Evolutionary conservation across 1,284 basidiomycete species (phyloP).

Genomic region (Puccinia polysora): DNA sequence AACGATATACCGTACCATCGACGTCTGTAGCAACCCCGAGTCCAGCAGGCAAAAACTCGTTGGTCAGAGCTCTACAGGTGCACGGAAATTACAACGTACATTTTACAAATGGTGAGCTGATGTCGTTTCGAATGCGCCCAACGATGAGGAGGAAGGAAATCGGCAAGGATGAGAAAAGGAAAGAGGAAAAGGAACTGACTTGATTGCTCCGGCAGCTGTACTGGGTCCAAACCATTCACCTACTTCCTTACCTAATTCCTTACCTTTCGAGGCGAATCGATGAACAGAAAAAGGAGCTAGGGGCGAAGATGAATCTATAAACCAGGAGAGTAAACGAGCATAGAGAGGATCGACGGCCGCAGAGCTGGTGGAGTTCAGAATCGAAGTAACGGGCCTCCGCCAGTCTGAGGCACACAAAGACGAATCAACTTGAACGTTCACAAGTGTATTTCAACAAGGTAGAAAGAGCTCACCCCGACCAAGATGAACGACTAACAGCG

Average conservation of each 20-base stretch:
- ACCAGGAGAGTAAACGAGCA: conserved; percentile 85
- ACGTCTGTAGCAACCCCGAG: conserved; percentile 75
- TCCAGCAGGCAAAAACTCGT: conserved; percentile 72
- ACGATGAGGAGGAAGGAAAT: not conserved
- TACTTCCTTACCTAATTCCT: conserved; percentile 80
- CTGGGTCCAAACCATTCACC: conserved; percentile 98
- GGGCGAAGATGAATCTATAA: conserved; percentile 81
- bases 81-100: conserved; percentile 15
- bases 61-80: conserved; percentile 58
- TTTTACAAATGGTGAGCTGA: not conserved
- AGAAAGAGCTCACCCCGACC: conserved; percentile 66
- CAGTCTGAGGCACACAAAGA: conserved; percentile 65
- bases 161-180: too few species aligned
- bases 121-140: not conserved
- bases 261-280: conserved; percentile 88
- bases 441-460: not conserved
- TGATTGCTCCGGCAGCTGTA: conserved; percentile 90
- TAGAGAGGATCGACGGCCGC: conserved; percentile 58
- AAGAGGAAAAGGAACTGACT: conserved; percentile 56
- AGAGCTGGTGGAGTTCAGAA: conserved; percentile 7
- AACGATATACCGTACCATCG: conserved; percentile 72
- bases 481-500: conserved; percentile 74
- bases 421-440: not conserved
- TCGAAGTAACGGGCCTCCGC: conserved; percentile 63
- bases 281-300: conserved; percentile 93